Conservation (phyloP, 257 asterid species). For the Plectranthus barbatus region DNA sequence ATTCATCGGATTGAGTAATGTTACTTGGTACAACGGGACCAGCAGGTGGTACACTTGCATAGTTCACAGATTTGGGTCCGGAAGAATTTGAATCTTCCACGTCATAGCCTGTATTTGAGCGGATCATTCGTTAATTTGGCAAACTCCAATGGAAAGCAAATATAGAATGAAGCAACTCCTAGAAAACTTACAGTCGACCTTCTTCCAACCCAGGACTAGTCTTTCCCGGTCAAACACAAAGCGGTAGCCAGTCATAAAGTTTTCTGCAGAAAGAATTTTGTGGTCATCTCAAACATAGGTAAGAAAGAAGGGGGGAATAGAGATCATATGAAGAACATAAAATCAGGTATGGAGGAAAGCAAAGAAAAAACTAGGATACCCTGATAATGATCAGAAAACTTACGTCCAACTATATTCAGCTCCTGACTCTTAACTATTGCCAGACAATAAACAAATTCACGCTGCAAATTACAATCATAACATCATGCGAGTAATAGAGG, state of each 20-base stretch:
- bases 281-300: background rate
- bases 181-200: conserved; percentile 50
- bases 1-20: conserved; percentile 21
- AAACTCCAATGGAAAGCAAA: background rate
- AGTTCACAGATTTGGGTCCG: conserved; percentile 28
- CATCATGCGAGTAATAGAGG: background rate
- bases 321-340: background rate
- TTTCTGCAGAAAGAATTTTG: conserved; percentile 36
- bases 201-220: conserved; percentile 76
- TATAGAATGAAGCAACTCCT: background rate
- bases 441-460: conserved; percentile 59
- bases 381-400: conserved; percentile 22
- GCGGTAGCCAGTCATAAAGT: conserved; percentile 80
- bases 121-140: background rate
- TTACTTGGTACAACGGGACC: conserved; percentile 30
- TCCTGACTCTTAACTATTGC: conserved; percentile 76
- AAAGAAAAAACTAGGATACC: background rate
- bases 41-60: conserved; percentile 43
- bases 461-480: conserved; percentile 34
- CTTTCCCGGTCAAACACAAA: conserved; percentile 80
- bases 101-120: conserved; percentile 50
- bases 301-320: background rate
- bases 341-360: background rate
- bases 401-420: conserved; percentile 74
- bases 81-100: conserved; percentile 27